Base-by-base conservation (phyloP, 345 rosid genomes). In the Moricandia arvensis region DNA sequence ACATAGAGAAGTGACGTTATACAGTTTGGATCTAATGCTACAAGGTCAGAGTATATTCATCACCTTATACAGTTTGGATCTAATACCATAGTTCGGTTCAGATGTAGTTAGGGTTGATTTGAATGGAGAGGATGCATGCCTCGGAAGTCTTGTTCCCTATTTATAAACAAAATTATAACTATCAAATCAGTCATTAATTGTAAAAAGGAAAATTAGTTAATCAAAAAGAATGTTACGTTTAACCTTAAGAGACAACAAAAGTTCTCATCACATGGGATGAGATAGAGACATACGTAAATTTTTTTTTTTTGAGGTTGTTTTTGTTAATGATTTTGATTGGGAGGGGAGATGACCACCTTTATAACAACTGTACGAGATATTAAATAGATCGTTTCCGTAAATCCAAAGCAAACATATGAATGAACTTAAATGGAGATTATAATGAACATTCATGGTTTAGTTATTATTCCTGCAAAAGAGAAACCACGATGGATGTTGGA, bases 221-320 rank as follows among this genome's bases (percentile, higher is more conserved):
- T 17, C 49, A 43, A 58, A 65, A 5, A 66, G 37, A 66, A 58
- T 74, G 47, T 30, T 74, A 55, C 10, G 34, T 43, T 74, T 13
- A 29, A 29, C 5, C 66, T 57, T 13, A 4, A 45, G 24, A 75
- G 67, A 58, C 60, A 59, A 31, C 13, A 66, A 67, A 67, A 41
- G 61, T 67, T 59, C 9, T 31, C 68, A 27, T 67, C 68, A 67
- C 79, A 68, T 66, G 78, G 72, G 24, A 29, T 73, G 58, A 55
- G 72, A 66, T 30, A 18, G 65, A 65, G 71, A 30, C 59, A 16
- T 16, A 11, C n/a, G 4, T 27, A 6, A 26, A 0, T 21, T 4
- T 43, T 47, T 15, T 26, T 10, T 43, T 60, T 11, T 2, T 45
- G 53, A 45, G 26, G 61, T 27, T 30, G 12, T 59, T 59, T 27